A percentile compares a stretch with the other conserved stretches of the same genome.
Evolutionary conservation across 139 green algal species (phyloP).

Genomic region (Eudorina sp.): DNA sequence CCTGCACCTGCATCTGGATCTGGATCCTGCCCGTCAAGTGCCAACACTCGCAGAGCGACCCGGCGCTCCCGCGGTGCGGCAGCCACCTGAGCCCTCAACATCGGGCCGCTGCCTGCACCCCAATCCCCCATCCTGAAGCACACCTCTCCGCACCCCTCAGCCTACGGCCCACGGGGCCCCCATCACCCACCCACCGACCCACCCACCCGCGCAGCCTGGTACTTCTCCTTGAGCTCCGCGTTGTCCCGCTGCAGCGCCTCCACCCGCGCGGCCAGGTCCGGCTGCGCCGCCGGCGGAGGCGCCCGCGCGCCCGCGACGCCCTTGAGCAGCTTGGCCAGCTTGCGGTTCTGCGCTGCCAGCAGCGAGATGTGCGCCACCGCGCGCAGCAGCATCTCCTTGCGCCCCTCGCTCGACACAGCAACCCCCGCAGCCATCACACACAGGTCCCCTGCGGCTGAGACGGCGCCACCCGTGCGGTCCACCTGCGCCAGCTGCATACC

Average conservation of each 20-base stretch:
- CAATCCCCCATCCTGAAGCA: no score
- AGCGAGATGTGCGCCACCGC: not conserved
- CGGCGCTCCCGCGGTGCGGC: no score
- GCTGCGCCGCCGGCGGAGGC: no score
- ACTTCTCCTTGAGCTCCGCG: not conserved
- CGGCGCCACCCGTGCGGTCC: not conserved
- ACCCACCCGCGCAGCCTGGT: not conserved
- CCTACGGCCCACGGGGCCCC: no score
- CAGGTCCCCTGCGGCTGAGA: not conserved
- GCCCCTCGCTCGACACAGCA: not conserved
- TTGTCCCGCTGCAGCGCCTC: constrained; percentile 21
- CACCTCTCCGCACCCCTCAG: no score
- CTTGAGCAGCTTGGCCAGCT: constrained; percentile 9
- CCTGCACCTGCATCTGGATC: no score
- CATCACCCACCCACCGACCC: not conserved
- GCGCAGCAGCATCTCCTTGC: not conserved
- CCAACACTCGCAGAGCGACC: no score
- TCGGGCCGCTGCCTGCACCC: no score
- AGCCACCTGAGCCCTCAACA: no score
- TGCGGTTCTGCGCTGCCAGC: not conserved
- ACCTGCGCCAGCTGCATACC: not conserved
- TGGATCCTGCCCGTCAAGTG: no score
- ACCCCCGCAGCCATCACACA: not conserved
- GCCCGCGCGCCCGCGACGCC: not conserved
- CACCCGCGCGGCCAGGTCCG: not conserved